phyloP scores from a whole-genome alignment of 371 early-diverging fungal species.

The Mortierella sp. region DNA sequence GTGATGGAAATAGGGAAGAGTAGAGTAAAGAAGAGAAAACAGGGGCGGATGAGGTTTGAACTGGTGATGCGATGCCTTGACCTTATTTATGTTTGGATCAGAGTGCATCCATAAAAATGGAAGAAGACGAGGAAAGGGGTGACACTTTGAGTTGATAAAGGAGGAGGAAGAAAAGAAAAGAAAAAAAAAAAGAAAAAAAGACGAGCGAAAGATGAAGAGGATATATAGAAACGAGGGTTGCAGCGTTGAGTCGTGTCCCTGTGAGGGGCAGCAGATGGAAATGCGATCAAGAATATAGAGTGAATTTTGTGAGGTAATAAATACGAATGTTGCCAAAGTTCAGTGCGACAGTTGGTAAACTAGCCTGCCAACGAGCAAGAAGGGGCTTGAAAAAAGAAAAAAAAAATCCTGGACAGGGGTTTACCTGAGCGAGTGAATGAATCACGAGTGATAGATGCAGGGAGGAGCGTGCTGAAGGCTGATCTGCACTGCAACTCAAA shows the following conservation, averaged over 20 bases:
- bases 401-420: not conserved
- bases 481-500: not conserved
- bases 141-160: not conserved
- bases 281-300: not conserved
- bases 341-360: not conserved
- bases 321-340: not conserved
- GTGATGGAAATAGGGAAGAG: not conserved
- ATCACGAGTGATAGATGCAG: slow-evolving; percentile 12
- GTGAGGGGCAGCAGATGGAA: not conserved
- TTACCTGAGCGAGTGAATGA: not conserved
- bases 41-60: not conserved
- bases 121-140: not conserved
- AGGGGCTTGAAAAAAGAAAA: not conserved
- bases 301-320: slow-evolving; percentile 1
- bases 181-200: not conserved
- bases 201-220: not conserved
- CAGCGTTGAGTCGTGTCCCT: not conserved
- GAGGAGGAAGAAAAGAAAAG: not conserved
- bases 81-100: not conserved
- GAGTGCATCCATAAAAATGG: not conserved
- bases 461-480: slow-evolving; percentile 12
- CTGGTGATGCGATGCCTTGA: not conserved
- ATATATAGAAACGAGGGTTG: not conserved
- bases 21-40: not conserved
- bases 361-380: not conserved